These are phyloP conservation scores for Botrytis hyacinthi DNA, from an alignment of 2,329 filamentous ascomycete species.

Conservation along the genomic window DNA sequence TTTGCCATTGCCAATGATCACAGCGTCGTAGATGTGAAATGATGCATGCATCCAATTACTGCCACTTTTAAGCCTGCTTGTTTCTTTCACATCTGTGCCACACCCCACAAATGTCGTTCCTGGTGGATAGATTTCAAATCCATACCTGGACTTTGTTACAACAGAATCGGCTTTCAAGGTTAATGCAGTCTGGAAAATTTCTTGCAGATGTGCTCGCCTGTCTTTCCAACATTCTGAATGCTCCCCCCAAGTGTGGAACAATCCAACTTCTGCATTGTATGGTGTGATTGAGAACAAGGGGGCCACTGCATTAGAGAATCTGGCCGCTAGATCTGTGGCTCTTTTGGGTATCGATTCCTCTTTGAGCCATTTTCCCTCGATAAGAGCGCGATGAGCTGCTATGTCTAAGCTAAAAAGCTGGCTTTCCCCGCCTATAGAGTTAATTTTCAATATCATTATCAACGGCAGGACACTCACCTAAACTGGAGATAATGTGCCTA, in stretches of 20 bases:
- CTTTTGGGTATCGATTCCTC: slow-evolving; percentile 14
- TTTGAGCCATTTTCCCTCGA: slow-evolving; percentile 11
- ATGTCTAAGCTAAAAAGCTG: slow-evolving; percentile 22
- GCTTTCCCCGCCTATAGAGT: slow-evolving; percentile 16
- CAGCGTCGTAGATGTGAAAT: slow-evolving; percentile 15
- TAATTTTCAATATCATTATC: neutral
- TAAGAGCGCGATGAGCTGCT: slow-evolving; percentile 21
- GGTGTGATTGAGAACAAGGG: slow-evolving; percentile 17
- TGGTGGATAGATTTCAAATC: slow-evolving; percentile 22
- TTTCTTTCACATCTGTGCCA: neutral
- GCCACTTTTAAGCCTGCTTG: neutral
- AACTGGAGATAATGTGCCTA: slow-evolving; percentile 12
- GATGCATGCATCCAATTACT: slow-evolving; percentile 18
- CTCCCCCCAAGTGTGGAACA: slow-evolving; percentile 22
- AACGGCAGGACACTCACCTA: slow-evolving; percentile 11
- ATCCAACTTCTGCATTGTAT: neutral
- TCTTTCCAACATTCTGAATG: slow-evolving; percentile 12
- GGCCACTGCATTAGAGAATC: slow-evolving; percentile 19
- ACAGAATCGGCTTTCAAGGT: slow-evolving; percentile 23
- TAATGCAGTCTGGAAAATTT: slow-evolving; percentile 25
- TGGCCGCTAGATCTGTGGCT: slow-evolving; percentile 13
- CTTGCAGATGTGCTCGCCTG: slow-evolving; percentile 20
- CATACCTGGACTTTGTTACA: slow-evolving; percentile 19
- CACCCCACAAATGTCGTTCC: neutral
- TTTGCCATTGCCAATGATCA: neutral